Evolutionary conservation across 1,139 yeast species (phyloP).

Genomic region (Protomyces inundatus): DNA sequence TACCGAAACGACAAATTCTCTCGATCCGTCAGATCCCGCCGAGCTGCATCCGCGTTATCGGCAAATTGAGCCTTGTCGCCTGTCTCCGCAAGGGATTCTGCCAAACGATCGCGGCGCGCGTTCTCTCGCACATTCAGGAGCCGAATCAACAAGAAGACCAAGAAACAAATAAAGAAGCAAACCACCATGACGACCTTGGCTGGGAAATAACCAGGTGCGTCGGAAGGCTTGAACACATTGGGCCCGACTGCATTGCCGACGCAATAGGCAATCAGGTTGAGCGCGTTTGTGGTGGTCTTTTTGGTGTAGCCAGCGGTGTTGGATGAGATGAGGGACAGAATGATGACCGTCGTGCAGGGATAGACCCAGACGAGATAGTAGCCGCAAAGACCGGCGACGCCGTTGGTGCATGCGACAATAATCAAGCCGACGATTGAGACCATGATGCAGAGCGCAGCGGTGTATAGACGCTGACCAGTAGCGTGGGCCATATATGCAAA

Average conservation of each 20-base stretch:
- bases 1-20: slow-evolving; percentile 61
- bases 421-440: slow-evolving; percentile 33
- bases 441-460: slow-evolving; percentile 30
- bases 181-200: slow-evolving; percentile 49
- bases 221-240: slow-evolving; percentile 52
- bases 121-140: slow-evolving; percentile 43
- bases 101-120: slow-evolving; percentile 45
- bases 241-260: slow-evolving; percentile 70
- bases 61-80: slow-evolving; percentile 31
- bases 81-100: slow-evolving; percentile 33
- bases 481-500: slow-evolving; percentile 30
- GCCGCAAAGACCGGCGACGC: slow-evolving; percentile 34
- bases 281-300: slow-evolving; percentile 55
- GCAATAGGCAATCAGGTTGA: slow-evolving; percentile 58
- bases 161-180: slow-evolving; percentile 41
- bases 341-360: slow-evolving; percentile 46
- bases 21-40: slow-evolving; percentile 57
- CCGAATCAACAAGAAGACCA: slow-evolving; percentile 37
- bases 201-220: slow-evolving; percentile 51
- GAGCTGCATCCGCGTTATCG: slow-evolving; percentile 44
- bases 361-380: slow-evolving; percentile 35
- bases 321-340: slow-evolving; percentile 43
- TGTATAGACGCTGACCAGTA: slow-evolving; percentile 30
- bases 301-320: slow-evolving; percentile 71
- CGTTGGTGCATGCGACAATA: slow-evolving; percentile 34